phyloP scores from a whole-genome alignment of 257 asterid species.

The Solanum etuberosum region DNA sequence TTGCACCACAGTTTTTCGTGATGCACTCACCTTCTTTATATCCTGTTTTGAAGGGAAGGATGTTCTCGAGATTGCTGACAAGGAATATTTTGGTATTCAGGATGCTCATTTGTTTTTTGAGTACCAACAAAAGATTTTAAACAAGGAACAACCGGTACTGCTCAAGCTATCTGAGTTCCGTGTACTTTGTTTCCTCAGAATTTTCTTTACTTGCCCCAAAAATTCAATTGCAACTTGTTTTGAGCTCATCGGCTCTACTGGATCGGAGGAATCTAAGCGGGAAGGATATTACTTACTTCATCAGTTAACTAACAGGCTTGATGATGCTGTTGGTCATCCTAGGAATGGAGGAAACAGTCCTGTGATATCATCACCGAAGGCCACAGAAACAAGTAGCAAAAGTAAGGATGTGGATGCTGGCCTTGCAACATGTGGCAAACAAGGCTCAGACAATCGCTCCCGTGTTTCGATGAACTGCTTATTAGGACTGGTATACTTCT shows the following conservation, averaged over 20 bases:
- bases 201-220: conserved; percentile 57
- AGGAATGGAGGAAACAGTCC: conserved; percentile 16
- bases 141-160: conserved; percentile 37
- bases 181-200: conserved; percentile 54
- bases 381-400: conserved; percentile 16
- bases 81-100: conserved; percentile 40
- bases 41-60: conserved; percentile 61
- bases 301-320: conserved; percentile 51
- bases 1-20: conserved; percentile 53
- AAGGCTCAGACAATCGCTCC: conserved; percentile 13
- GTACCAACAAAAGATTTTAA: conserved; percentile 39
- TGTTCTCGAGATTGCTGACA: conserved; percentile 57
- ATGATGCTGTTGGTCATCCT: conserved; percentile 18
- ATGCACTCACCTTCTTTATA: conserved; percentile 48
- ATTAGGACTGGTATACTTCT: conserved; percentile 56
- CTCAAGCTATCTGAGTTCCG: conserved; percentile 52
- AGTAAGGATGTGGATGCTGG: conserved; percentile 19
- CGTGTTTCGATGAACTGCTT: conserved; percentile 43
- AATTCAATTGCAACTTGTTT: conserved; percentile 56
- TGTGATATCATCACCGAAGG: conserved; percentile 16
- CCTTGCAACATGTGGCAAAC: conserved; percentile 23
- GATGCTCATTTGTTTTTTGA: conserved; percentile 31
- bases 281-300: conserved; percentile 62
- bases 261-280: conserved; percentile 27
- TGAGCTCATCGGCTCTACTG: conserved; percentile 51